Evolutionary conservation across 1,139 yeast genomes (phyloP).

Genomic region (Debaryomyces sp.): DNA sequence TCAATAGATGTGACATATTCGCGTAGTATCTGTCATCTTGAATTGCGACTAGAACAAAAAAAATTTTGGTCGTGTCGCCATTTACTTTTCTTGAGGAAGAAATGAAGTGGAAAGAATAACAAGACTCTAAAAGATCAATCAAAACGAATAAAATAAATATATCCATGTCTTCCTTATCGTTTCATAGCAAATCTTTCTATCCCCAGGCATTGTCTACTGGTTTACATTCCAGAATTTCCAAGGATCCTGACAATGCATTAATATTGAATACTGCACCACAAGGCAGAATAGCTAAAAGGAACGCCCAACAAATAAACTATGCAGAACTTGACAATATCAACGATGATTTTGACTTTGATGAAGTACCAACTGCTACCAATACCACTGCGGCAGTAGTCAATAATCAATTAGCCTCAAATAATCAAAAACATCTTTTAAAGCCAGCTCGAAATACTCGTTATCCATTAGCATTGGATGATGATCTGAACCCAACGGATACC

Average conservation of each 20-base stretch:
- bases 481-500: constrained; percentile 28
- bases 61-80: constrained; percentile 7
- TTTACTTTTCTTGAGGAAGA: not conserved
- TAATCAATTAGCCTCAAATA: constrained; percentile 28
- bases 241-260: constrained; percentile 62
- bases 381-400: constrained; percentile 22
- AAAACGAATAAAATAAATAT: not conserved
- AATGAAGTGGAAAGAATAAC: not conserved
- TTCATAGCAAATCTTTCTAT: constrained; percentile 30
- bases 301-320: constrained; percentile 74
- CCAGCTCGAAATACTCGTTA: constrained; percentile 39
- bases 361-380: constrained; percentile 36
- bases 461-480: constrained; percentile 28
- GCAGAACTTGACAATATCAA: constrained; percentile 66
- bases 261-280: constrained; percentile 70
- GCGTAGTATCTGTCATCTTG: not conserved
- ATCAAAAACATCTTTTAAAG: constrained; percentile 34
- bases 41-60: not conserved
- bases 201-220: constrained; percentile 83
- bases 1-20: too few relatives aligned
- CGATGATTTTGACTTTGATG: constrained; percentile 74
- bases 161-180: constrained; percentile 17
- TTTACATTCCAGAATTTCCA: constrained; percentile 63
- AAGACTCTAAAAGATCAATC: not conserved
- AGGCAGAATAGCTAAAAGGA: constrained; percentile 76